Conservation (phyloP, 331 rosid genomes). For the Cydonia oblonga region DNA sequence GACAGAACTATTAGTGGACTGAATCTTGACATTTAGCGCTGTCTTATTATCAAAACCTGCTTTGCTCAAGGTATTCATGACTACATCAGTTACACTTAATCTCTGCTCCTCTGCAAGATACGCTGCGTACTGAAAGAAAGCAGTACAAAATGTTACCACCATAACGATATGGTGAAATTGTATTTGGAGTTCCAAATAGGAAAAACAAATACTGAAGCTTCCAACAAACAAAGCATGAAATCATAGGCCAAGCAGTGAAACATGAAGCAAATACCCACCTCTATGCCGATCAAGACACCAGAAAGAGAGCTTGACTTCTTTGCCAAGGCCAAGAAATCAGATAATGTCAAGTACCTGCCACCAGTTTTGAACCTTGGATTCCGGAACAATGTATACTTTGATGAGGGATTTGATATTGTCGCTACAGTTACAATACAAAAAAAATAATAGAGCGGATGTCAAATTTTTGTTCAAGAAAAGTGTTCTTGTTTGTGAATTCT, state of each 20-base stretch:
- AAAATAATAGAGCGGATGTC: neutral
- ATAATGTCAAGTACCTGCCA: conserved; percentile 40
- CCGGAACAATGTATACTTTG: conserved; percentile 29
- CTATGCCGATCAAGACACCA: conserved; percentile 60
- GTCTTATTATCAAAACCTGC: conserved; percentile 51
- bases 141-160: conserved; percentile 18
- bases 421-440: conserved; percentile 41
- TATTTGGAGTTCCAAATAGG: neutral
- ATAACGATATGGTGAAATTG: neutral
- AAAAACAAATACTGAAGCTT: neutral
- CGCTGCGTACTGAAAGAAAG: conserved; percentile 62
- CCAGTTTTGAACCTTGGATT: conserved; percentile 35
- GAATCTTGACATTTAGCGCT: conserved; percentile 51
- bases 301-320: conserved; percentile 50
- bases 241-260: neutral
- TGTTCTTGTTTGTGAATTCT: neutral
- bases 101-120: conserved; percentile 49
- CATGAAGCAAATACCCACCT: conserved; percentile 36
- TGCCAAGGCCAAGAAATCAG: conserved; percentile 69
- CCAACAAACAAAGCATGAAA: neutral
- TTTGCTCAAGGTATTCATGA: conserved; percentile 38
- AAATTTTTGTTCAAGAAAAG: conserved; percentile 5
- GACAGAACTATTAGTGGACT: conserved; percentile 69
- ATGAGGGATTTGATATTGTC: conserved; percentile 36
- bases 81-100: conserved; percentile 40